Conservation (phyloP, 192 early-diverging fungal species). For the Podochytrium sp. region DNA sequence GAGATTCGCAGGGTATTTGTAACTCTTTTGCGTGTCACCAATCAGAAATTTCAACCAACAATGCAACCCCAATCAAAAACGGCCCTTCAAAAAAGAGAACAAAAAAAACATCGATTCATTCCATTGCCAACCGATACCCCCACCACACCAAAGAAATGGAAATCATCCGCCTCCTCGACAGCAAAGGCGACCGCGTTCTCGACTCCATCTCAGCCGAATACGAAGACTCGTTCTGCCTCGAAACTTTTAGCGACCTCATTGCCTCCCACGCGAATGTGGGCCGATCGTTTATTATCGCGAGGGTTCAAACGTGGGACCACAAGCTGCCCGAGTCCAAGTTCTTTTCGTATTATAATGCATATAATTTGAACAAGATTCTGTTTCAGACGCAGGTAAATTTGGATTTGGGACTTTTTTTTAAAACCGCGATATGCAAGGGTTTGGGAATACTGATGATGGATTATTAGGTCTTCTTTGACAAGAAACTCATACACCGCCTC, state of each 20-base stretch:
- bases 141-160: slow-evolving; percentile 3
- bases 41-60: too few relatives aligned
- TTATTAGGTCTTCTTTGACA: slow-evolving; percentile 54
- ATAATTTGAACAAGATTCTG: slow-evolving; percentile 65
- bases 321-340: slow-evolving; percentile 61
- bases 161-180: slow-evolving; percentile 60
- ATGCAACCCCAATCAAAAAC: background rate
- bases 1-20: too few relatives aligned
- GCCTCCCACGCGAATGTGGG: slow-evolving; percentile 43
- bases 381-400: slow-evolving; percentile 60
- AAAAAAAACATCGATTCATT: background rate
- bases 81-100: too few relatives aligned
- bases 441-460: background rate
- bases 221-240: slow-evolving; percentile 65
- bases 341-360: slow-evolving; percentile 67
- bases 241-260: slow-evolving; percentile 59
- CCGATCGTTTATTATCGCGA: slow-evolving; percentile 64
- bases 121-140: background rate
- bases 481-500: slow-evolving; percentile 66
- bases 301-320: slow-evolving; percentile 67
- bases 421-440: background rate
- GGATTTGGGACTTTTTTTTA: background rate
- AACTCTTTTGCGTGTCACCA: too few relatives aligned
- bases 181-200: slow-evolving; percentile 48
- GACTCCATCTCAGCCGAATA: slow-evolving; percentile 64